A percentile compares a stretch with the other conserved stretches of the same genome.
These are phyloP conservation scores for Malus hybrid DNA, from an alignment of 331 rosid genomes.

Conservation along the genomic window DNA sequence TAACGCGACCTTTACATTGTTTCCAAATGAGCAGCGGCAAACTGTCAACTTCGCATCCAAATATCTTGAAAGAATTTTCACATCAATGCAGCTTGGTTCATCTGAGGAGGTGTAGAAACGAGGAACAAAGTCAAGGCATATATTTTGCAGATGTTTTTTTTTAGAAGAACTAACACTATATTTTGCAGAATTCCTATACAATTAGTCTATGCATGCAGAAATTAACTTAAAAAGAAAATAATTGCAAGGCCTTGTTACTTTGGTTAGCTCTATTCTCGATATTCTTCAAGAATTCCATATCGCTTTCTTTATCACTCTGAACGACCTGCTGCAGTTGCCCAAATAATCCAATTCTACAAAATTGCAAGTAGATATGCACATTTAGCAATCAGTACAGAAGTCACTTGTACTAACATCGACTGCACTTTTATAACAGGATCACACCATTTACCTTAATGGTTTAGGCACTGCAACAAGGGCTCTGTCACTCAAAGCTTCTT, in stretches of 20 bases:
- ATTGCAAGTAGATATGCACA: slow-evolving; percentile 9
- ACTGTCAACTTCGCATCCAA: slow-evolving; percentile 71
- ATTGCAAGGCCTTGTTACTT: slow-evolving; percentile 23
- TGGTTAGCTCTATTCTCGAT: slow-evolving; percentile 31
- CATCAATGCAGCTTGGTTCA: slow-evolving; percentile 43
- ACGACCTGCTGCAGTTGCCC: slow-evolving; percentile 68
- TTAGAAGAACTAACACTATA: background rate
- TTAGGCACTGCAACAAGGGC: slow-evolving; percentile 31
- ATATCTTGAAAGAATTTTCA: slow-evolving; percentile 52
- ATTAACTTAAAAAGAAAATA: background rate
- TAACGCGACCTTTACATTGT: slow-evolving; percentile 40
- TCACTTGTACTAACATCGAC: background rate
- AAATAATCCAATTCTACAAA: slow-evolving; percentile 61
- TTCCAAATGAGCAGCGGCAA: slow-evolving; percentile 49
- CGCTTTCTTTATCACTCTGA: slow-evolving; percentile 67
- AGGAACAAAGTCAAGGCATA: too few species aligned
- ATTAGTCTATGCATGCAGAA: slow-evolving; percentile 2
- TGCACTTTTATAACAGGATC: background rate
- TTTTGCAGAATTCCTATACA: background rate
- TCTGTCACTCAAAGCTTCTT: slow-evolving; percentile 60
- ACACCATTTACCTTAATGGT: slow-evolving; percentile 36
- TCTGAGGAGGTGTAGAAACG: slow-evolving; percentile 22
- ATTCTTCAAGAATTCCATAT: slow-evolving; percentile 38
- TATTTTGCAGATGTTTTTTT: too few species aligned
- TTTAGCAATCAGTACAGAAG: background rate